These are phyloP conservation scores for Alternaria triticina DNA, from an alignment of 2,329 filamentous ascomycete genomes.

Conservation along the genomic window DNA sequence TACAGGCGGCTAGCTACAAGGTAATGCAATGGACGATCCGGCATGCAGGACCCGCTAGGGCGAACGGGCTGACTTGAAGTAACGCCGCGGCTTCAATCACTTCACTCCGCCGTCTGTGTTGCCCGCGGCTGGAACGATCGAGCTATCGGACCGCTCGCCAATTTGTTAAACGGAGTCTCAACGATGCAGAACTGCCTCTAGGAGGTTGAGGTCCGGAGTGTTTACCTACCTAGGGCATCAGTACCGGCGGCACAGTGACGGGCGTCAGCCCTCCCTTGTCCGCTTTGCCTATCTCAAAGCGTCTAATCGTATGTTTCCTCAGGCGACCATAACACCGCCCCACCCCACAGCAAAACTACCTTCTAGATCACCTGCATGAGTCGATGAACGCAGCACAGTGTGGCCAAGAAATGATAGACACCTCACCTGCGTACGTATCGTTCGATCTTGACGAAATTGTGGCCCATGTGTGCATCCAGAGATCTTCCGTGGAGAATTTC, in stretches of 20 bases:
- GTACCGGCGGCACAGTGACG: constrained; percentile 9
- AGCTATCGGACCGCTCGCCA: constrained; percentile 6
- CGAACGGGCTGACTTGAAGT: background rate
- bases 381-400: background rate
- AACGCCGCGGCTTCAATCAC: background rate
- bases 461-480: constrained; percentile 1
- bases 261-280: background rate
- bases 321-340: constrained; percentile 16
- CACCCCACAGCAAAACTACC: constrained; percentile 6
- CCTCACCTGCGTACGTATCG: constrained; percentile 7
- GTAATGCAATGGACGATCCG: background rate
- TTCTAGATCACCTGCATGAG: constrained; percentile 9
- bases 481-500: constrained; percentile 3
- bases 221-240: constrained; percentile 7
- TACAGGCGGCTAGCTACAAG: background rate
- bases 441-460: constrained; percentile 9
- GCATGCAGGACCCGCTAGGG: background rate
- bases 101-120: constrained; percentile 1
- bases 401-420: constrained; percentile 7
- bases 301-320: constrained; percentile 16
- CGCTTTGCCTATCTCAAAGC: constrained; percentile 7
- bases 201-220: constrained; percentile 5
- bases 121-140: constrained; percentile 2
- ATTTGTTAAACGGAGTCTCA: background rate
- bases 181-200: constrained; percentile 1